phyloP scores from a whole-genome alignment of 169 alveolate species.

The Toxoplasma gondii region DNA sequence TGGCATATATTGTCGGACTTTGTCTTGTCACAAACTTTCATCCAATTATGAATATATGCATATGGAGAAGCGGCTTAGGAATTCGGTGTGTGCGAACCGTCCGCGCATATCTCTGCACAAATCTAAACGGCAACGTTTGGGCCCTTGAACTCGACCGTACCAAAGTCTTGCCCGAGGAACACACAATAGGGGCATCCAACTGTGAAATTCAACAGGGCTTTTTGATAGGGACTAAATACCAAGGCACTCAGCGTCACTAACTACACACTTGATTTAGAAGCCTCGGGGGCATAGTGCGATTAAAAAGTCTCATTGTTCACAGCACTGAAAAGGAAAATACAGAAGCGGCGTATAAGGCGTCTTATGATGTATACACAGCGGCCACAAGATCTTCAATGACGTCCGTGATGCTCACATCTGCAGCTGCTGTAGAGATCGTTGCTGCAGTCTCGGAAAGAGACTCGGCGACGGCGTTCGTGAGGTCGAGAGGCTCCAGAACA shows the following conservation, averaged over 20 bases:
- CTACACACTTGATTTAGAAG: not conserved
- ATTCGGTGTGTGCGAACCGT: not conserved
- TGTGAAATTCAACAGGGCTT: no score
- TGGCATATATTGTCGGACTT: not conserved
- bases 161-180: not conserved
- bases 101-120: not conserved
- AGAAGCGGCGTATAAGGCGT: not conserved
- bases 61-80: not conserved
- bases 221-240: no score
- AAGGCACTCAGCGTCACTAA: no score
- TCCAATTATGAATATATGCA: not conserved
- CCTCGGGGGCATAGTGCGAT: not conserved
- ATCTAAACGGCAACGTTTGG: not conserved
- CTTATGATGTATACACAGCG: not conserved
- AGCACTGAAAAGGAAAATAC: not conserved
- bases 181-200: not conserved
- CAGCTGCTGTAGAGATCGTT: not conserved
- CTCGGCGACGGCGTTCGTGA: not conserved
- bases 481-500: not conserved
- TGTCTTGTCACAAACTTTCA: not conserved
- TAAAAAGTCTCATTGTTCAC: constrained; percentile 10
- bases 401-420: not conserved
- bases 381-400: constrained; percentile 16
- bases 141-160: no score
- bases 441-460: not conserved